These are phyloP conservation scores for Scheffersomyces stambukii DNA, from an alignment of 1,139 yeast species.

Conservation along the genomic window DNA sequence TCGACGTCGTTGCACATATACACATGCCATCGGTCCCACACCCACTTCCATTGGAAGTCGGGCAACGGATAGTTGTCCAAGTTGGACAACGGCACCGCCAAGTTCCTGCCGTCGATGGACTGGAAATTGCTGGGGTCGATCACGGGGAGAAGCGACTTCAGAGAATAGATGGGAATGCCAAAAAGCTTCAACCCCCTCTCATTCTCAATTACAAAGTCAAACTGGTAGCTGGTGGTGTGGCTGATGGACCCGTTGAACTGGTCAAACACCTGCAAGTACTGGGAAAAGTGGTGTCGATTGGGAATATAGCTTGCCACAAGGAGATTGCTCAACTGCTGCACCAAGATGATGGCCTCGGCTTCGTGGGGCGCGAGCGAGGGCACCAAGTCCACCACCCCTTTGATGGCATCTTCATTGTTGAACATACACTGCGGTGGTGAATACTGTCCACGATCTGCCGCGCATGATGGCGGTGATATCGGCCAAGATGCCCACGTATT, in stretches of 20 bases:
- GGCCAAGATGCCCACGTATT: no score
- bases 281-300: no score
- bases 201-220: constrained; percentile 55
- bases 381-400: neutral
- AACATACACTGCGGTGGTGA: no score
- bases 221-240: constrained; percentile 11
- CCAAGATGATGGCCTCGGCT: constrained; percentile 3
- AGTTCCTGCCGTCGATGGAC: constrained; percentile 23
- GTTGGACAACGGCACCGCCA: constrained; percentile 25
- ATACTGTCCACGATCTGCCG: no score
- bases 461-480: no score
- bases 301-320: no score
- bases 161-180: constrained; percentile 61
- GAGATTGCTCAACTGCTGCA: constrained; percentile 4
- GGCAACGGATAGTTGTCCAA: constrained; percentile 55
- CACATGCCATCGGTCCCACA: constrained; percentile 69
- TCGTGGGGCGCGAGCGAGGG: constrained; percentile 1
- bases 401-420: no score
- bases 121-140: constrained; percentile 55
- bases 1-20: constrained; percentile 70
- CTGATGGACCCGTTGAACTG: constrained; percentile 5
- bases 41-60: constrained; percentile 66
- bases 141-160: constrained; percentile 51
- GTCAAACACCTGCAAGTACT: constrained; percentile 3
- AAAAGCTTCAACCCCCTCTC: constrained; percentile 66